Base-by-base conservation (phyloP, 805 yeast species). In the Saccharomycopsis sp. region DNA sequence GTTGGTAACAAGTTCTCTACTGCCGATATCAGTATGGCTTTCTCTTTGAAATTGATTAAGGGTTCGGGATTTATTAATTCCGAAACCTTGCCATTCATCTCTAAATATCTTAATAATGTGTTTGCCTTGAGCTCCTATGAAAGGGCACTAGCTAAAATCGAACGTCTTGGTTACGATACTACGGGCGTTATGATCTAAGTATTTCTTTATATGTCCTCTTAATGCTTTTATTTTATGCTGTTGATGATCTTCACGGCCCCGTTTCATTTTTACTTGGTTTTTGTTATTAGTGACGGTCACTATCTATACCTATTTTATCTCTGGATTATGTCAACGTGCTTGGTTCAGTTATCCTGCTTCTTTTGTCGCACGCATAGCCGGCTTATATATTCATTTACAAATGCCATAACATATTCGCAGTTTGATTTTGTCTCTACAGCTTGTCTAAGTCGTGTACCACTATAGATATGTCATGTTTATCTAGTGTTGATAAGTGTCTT, bases 1-100 rank as follows among this genome's bases (percentile, higher is more conserved):
- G 84, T 81, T 19, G 83, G 79, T 9, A 72, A 74, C 42, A 73
- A 74, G 61, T 67, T 82, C n/a, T 73, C 82, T 19, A 84, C 72
- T 2, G 86, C 85, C 5, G 86, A 82, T 62, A 76, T 86, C 57
- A 75, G 83, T 56, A 68, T 83, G 63, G 67, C 74, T 0, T 83
- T 77, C 70, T 84, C 85, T 0, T 41, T 73, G 9, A 29, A 29
- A 12, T 12, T 29, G 9, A 12, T 29, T 7, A 29, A 29, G 12
- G 38, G 38, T 29, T 29, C 5, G 5, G 38, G 38, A 7, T 29
- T 29, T 12, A 5, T 29, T 12, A 29, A 12, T 12, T 12, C 38
- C 12, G 38, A 29, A 29, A 29, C 5, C 9, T 29, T 5, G 9
- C 38, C 38, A 29, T 29, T 12, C 38, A 29, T 29, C 12, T 29